Percentiles rank a stretch among this genome's conserved stretches.
phyloP scores from a whole-genome alignment of 1,139 yeast genomes.

The Scheffersomyces cryptocercus region DNA sequence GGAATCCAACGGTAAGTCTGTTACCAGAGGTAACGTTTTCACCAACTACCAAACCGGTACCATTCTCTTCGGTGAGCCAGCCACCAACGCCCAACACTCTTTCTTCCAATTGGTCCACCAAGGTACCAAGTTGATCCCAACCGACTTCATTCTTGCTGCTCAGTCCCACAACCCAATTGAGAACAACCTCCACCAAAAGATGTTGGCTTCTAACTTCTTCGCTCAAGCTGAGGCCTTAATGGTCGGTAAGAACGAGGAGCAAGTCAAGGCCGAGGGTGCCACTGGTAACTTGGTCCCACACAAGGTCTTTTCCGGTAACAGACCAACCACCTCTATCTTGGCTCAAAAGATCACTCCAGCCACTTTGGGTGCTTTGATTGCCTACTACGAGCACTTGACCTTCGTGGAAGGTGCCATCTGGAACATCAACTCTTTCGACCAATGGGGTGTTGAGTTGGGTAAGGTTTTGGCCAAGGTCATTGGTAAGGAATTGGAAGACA shows the following conservation, averaged over 20 bases:
- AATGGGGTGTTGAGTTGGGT: constrained; percentile 99
- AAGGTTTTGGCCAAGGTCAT: constrained; percentile 96
- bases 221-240: constrained; percentile 98
- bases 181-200: constrained; percentile 88
- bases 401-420: constrained; percentile 98
- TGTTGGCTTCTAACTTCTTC: constrained; percentile 97
- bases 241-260: constrained; percentile 88
- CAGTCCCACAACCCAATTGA: constrained; percentile 97
- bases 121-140: constrained; percentile 95
- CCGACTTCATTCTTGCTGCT: constrained; percentile 96
- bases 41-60: constrained; percentile 96
- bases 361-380: constrained; percentile 90
- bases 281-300: constrained; percentile 85
- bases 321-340: constrained; percentile 97
- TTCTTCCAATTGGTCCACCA: constrained; percentile 99
- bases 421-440: constrained; percentile 99
- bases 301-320: constrained; percentile 95
- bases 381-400: constrained; percentile 95
- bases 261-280: constrained; percentile 90
- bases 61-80: constrained; percentile 96
- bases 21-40: constrained; percentile 86
- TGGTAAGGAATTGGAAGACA: constrained; percentile 78
- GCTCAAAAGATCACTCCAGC: constrained; percentile 97
- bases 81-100: constrained; percentile 98
- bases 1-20: constrained; percentile 99